Conservation (phyloP, 768 basidiomycete genomes). For the Hygrophoropsis aurantiaca region DNA sequence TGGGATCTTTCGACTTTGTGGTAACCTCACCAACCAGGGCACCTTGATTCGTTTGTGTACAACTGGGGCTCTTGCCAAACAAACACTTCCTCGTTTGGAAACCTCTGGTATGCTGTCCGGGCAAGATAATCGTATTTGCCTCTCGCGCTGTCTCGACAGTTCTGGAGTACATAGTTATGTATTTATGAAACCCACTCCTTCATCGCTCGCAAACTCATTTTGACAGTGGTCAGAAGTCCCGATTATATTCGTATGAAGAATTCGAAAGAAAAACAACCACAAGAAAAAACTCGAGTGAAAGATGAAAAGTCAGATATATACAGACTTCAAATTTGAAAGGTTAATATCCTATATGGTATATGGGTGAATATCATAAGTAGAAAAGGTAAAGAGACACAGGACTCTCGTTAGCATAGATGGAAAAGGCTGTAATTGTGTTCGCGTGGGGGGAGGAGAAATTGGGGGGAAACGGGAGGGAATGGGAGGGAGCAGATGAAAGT, state of each 20-base stretch:
- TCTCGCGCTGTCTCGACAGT: too few species aligned
- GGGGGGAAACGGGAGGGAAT: conserved; percentile 1
- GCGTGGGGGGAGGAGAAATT: conserved; percentile 1
- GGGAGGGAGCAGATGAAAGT: conserved; percentile 1
- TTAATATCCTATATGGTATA: not conserved
- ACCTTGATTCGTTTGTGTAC: not conserved
- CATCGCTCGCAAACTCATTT: too few species aligned
- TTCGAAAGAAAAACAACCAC: not conserved
- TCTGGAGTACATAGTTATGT: too few species aligned
- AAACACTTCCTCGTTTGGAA: not conserved
- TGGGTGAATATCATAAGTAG: conserved; percentile 6
- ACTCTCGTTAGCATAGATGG: conserved; percentile 5
- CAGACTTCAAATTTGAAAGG: not conserved
- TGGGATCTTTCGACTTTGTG: too few species aligned
- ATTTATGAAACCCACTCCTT: too few species aligned
- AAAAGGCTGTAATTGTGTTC: too few species aligned
- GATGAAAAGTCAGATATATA: not conserved
- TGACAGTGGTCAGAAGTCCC: too few species aligned
- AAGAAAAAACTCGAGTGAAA: not conserved
- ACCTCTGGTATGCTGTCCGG: too few species aligned
- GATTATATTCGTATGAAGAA: not conserved
- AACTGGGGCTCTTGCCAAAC: not conserved
- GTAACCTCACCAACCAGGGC: not conserved
- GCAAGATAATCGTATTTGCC: too few species aligned
- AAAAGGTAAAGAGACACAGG: conserved; percentile 4